phyloP scores from a whole-genome alignment of 1,284 basidiomycete genomes.

The Ganoderma sp. region DNA sequence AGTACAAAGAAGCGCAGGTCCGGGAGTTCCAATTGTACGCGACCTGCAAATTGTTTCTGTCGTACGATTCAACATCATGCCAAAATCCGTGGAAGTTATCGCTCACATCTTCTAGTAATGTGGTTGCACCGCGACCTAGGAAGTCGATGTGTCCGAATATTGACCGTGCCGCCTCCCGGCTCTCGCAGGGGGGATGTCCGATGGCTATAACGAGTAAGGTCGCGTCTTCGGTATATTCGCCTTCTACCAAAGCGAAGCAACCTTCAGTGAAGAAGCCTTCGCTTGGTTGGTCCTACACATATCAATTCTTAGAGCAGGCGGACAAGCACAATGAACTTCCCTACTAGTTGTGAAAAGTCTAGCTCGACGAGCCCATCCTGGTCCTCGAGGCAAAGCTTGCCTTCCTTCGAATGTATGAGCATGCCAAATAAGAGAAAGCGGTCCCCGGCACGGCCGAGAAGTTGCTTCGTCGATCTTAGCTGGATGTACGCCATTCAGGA shows the following conservation, averaged over 20 bases:
- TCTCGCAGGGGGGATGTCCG: conserved; percentile 96
- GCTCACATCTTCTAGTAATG: conserved; percentile 89
- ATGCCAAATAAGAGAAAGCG: conserved; percentile 95
- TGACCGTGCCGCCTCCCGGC: conserved; percentile 82
- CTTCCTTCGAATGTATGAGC: conserved; percentile 89
- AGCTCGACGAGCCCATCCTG: conserved; percentile 90
- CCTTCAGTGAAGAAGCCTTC: conserved; percentile 98
- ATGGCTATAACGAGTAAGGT: conserved; percentile 90
- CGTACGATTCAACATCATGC: conserved; percentile 8
- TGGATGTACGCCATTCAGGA: conserved; percentile 40
- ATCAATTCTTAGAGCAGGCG: background rate
- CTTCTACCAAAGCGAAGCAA: conserved; percentile 93
- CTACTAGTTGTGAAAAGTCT: conserved; percentile 87
- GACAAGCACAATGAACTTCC: conserved; percentile 35
- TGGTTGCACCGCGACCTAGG: conserved; percentile 89
- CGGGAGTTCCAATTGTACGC: conserved; percentile 69
- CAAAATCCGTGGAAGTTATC: background rate
- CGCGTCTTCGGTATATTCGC: conserved; percentile 94
- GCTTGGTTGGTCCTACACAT: conserved; percentile 81
- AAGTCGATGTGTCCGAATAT: conserved; percentile 96
- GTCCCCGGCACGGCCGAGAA: conserved; percentile 89
- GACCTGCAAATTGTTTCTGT: conserved; percentile 63
- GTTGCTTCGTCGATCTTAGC: conserved; percentile 96
- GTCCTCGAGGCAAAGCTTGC: conserved; percentile 91
- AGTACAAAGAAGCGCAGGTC: conserved; percentile 93